Conservation (phyloP, 805 yeast species). For the Teunomyces gatunensis region DNA sequence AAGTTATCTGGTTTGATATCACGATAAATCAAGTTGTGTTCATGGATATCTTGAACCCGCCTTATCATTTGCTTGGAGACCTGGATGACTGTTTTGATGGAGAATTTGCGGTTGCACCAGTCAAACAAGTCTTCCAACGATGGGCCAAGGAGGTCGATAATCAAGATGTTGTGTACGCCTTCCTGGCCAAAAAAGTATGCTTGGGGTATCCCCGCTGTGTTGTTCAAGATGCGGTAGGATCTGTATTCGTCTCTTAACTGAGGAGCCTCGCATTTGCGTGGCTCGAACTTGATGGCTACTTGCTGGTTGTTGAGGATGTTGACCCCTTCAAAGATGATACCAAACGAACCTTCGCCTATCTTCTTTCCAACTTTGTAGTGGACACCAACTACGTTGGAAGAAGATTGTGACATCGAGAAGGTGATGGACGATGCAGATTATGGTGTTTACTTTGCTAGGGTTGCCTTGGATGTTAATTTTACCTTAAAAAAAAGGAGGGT, state of each 20-base stretch:
- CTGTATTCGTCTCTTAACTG: slow-evolving; percentile 95
- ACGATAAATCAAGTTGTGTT: slow-evolving; percentile 86
- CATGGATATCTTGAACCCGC: slow-evolving; percentile 82
- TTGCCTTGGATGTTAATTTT: too few relatives aligned
- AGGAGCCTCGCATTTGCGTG: slow-evolving; percentile 95
- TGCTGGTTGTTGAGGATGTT: slow-evolving; percentile 88
- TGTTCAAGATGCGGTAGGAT: slow-evolving; percentile 84
- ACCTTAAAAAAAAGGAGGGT: too few relatives aligned
- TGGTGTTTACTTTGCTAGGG: not conserved
- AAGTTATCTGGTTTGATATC: slow-evolving; percentile 98
- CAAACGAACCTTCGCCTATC: slow-evolving; percentile 98
- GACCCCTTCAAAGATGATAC: slow-evolving; percentile 94
- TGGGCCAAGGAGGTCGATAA: slow-evolving; percentile 93
- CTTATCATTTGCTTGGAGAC: slow-evolving; percentile 93
- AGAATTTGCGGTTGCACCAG: slow-evolving; percentile 94
- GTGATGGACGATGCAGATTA: not conserved
- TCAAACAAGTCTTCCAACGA: slow-evolving; percentile 94
- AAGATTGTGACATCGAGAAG: slow-evolving; percentile 31
- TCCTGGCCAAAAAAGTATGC: slow-evolving; percentile 99
- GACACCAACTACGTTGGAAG: slow-evolving; percentile 77
- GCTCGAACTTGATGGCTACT: slow-evolving; percentile 96
- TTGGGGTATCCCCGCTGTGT: slow-evolving; percentile 83
- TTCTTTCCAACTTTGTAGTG: slow-evolving; percentile 97
- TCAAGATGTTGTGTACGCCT: slow-evolving; percentile 92
- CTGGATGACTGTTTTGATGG: slow-evolving; percentile 86